phyloP scores from a whole-genome alignment of 768 basidiomycete genomes.

The Pseudohyphozyma bogoriensis region DNA sequence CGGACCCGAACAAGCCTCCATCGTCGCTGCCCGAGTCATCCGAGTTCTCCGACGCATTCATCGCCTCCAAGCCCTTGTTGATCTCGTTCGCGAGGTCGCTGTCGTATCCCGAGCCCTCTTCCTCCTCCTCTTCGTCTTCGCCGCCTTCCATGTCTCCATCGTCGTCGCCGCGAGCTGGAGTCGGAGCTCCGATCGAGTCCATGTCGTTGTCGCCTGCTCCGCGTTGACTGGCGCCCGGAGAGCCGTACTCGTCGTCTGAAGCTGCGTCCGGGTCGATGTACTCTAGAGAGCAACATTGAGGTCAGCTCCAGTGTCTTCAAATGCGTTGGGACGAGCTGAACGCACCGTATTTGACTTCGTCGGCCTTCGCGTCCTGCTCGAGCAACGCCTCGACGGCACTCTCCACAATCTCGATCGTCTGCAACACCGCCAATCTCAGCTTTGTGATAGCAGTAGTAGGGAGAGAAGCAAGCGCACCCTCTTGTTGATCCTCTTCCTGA shows the following conservation, averaged over 20 bases:
- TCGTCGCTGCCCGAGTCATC: conserved; percentile 46
- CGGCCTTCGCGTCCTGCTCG: conserved; percentile 40
- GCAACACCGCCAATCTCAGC: no score
- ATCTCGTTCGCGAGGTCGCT: conserved; percentile 81
- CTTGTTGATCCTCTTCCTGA: conserved; percentile 77
- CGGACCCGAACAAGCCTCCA: conserved; percentile 31
- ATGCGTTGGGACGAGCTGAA: background rate
- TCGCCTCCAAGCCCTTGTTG: conserved; percentile 64
- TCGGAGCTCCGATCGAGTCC: conserved; percentile 56
- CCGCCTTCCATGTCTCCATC: conserved; percentile 52
- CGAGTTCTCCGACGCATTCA: conserved; percentile 31
- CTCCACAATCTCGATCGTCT: conserved; percentile 93
- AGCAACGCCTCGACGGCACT: conserved; percentile 81
- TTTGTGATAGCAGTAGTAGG: background rate
- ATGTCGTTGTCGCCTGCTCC: conserved; percentile 32
- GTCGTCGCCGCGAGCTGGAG: conserved; percentile 53
- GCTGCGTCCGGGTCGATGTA: conserved; percentile 60
- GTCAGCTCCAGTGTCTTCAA: background rate
- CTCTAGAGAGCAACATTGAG: conserved; percentile 42
- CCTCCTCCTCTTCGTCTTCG: conserved; percentile 51
- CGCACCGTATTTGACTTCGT: conserved; percentile 9
- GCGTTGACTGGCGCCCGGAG: background rate
- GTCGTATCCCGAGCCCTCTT: conserved; percentile 66
- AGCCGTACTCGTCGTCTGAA: conserved; percentile 23
- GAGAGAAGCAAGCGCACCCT: conserved; percentile 45